Evolutionary conservation across 306 rosid species (phyloP).

Genomic region (Fragaria iinumae): DNA sequence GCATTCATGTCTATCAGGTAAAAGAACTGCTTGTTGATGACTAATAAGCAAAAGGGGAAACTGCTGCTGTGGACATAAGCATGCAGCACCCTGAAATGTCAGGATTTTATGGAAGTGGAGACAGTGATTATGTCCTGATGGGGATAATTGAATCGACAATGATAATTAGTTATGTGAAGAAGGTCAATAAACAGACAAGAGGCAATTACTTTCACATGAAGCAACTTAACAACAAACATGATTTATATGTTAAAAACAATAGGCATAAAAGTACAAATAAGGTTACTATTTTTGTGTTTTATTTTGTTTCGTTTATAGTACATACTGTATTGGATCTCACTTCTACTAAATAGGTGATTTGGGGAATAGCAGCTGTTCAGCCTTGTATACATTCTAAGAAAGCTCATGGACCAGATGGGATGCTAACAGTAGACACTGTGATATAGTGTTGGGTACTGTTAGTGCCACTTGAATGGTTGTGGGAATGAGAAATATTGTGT

Average conservation of each 20-base stretch:
- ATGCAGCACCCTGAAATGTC: not conserved
- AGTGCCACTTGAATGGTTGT: not conserved
- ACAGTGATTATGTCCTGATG: not conserved
- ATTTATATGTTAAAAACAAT: not conserved
- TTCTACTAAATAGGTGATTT: not conserved
- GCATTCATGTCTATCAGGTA: not conserved
- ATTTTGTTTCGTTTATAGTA: not conserved
- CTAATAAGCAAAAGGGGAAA: not conserved
- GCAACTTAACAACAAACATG: not conserved
- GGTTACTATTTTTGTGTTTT: not conserved
- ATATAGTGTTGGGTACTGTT: not conserved
- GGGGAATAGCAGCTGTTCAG: not conserved
- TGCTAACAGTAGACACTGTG: not conserved
- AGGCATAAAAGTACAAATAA: not conserved
- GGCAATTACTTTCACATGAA: not conserved
- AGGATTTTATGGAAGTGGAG: not conserved
- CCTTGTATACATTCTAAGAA: not conserved
- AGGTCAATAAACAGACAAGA: not conserved
- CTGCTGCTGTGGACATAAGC: not conserved
- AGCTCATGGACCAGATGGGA: not conserved
- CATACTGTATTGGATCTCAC: not conserved
- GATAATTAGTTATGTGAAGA: not conserved
- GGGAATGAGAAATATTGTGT: not conserved
- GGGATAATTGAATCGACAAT: not conserved
- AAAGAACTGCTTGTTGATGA: not conserved